Conservation (phyloP, 495 filamentous ascomycete species). For the Hypoxylon crocopeplum region DNA sequence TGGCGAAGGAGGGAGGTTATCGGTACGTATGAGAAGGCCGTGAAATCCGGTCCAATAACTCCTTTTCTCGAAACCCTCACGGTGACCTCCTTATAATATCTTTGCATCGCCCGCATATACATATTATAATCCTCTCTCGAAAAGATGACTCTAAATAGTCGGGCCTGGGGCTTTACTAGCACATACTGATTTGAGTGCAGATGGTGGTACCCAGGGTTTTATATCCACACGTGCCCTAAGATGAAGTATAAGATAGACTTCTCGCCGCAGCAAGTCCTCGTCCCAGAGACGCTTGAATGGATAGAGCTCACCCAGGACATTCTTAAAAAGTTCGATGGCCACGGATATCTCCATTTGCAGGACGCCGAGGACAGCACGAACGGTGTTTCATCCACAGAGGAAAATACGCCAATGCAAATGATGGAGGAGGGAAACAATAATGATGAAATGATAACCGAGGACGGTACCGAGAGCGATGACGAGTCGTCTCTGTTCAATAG, state of each 20-base stretch:
- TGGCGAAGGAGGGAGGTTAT: conserved; percentile 79
- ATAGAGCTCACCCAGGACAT: conserved; percentile 73
- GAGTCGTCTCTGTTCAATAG: conserved; percentile 68
- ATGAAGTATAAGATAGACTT: conserved; percentile 87
- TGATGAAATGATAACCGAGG: conserved; percentile 14
- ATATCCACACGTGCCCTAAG: conserved; percentile 59
- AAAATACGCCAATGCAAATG: no score
- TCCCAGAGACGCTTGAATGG: conserved; percentile 80
- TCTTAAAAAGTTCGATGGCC: conserved; percentile 65
- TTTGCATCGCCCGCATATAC: no score
- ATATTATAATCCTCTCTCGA: no score
- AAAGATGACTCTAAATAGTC: no score
- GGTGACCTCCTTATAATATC: no score
- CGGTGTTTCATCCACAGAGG: conserved; percentile 19
- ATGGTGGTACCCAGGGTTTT: conserved; percentile 62
- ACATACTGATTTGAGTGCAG: conserved; percentile 15
- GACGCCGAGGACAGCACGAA: conserved; percentile 45
- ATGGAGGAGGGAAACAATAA: conserved; percentile 45
- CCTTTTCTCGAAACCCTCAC: no score
- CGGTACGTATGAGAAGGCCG: conserved; percentile 31
- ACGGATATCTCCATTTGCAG: conserved; percentile 73
- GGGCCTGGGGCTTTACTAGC: no score
- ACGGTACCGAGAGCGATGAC: conserved; percentile 34
- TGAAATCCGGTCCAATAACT: conserved; percentile 39
- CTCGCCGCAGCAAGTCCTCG: conserved; percentile 80